Percentiles rank a stretch among this genome's conserved stretches.
Evolutionary conservation across 2,329 filamentous ascomycete species (phyloP).

Genomic region (Arthrobotrys sinensis): DNA sequence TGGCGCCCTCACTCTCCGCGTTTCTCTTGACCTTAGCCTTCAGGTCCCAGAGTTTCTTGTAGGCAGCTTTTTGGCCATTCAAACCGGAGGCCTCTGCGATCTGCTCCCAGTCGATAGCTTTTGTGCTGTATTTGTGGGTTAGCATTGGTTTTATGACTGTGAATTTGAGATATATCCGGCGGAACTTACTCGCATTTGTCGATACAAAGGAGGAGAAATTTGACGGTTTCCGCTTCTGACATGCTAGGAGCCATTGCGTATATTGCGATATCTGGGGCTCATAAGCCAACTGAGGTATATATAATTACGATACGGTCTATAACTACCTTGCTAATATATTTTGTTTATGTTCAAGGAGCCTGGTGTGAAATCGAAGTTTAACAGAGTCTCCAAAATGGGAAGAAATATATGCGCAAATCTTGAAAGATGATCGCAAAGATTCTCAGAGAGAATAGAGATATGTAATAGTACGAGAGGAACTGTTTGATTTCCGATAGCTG

Average conservation of each 20-base stretch:
- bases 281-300: too few relatives aligned
- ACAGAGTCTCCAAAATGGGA: too few relatives aligned
- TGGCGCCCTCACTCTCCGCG: neutral
- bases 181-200: conserved; percentile 58
- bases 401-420: too few relatives aligned
- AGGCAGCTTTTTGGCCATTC: conserved; percentile 51
- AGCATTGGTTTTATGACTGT: neutral
- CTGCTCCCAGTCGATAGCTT: conserved; percentile 49
- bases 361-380: too few relatives aligned
- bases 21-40: conserved; percentile 34
- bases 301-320: too few relatives aligned
- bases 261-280: neutral
- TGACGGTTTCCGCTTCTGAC: conserved; percentile 41
- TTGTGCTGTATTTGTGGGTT: conserved; percentile 27
- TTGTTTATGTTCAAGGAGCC: too few relatives aligned
- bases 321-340: too few relatives aligned
- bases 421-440: too few relatives aligned
- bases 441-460: neutral
- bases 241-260: conserved; percentile 43
- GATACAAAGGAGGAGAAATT: conserved; percentile 48
- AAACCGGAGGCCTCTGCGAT: conserved; percentile 35
- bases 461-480: conserved; percentile 12
- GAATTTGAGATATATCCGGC: too few relatives aligned
- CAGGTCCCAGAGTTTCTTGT: conserved; percentile 52
- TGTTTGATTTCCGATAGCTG: conserved; percentile 8